Evolutionary conservation across 2,329 filamentous ascomycete species (phyloP).

Genomic region (Calonectria multiphialidica): DNA sequence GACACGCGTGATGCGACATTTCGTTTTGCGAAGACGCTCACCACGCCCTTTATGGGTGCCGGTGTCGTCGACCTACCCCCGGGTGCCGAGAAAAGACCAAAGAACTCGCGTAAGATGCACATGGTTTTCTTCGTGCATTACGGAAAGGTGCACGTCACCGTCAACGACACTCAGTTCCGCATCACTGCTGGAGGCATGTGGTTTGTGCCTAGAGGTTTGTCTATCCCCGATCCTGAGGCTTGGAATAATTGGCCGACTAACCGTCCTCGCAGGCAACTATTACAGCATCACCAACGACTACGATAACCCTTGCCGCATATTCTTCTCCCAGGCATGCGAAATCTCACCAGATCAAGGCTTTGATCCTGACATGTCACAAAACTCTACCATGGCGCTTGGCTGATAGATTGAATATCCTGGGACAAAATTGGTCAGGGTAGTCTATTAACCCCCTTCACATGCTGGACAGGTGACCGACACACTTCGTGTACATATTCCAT

Average conservation of each 20-base stretch:
- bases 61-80: conserved; percentile 91
- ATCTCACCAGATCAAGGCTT: conserved; percentile 47
- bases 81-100: conserved; percentile 85
- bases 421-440: background rate
- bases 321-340: conserved; percentile 92
- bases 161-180: conserved; percentile 81
- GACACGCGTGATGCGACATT: conserved; percentile 78
- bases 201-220: conserved; percentile 90
- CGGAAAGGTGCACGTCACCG: conserved; percentile 84
- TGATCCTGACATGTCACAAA: conserved; percentile 38
- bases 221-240: background rate
- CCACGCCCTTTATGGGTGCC: conserved; percentile 86
- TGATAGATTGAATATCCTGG: background rate
- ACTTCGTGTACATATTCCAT: conserved; percentile 19
- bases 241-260: conserved; percentile 8
- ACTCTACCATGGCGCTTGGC: conserved; percentile 33
- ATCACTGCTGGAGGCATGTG: conserved; percentile 91
- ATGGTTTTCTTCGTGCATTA: conserved; percentile 94
- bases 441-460: background rate
- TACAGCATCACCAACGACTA: conserved; percentile 91
- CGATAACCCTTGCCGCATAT: conserved; percentile 79
- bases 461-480: background rate
- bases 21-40: conserved; percentile 89
- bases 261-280: conserved; percentile 78
- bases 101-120: conserved; percentile 96